Evolutionary conservation across 2,329 filamentous ascomycete species (phyloP).

Genomic region (Cyphellophora attinorum): DNA sequence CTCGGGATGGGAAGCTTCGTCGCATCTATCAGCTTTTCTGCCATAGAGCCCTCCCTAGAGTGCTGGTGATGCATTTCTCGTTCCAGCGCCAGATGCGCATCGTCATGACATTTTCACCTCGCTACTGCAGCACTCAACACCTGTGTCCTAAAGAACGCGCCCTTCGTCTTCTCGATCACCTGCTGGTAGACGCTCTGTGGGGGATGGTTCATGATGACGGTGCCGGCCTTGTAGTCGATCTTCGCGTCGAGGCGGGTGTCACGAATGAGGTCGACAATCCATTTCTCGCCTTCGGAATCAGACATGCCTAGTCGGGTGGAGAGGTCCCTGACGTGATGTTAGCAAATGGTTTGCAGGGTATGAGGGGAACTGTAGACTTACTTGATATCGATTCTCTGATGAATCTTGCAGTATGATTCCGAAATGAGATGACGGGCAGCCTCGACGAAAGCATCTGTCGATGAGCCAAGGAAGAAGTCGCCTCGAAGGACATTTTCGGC

Average conservation of each 20-base stretch:
- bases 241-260: constrained; percentile 97
- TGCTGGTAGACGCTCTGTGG: constrained; percentile 98
- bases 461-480: constrained; percentile 89
- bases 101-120: constrained; percentile 29
- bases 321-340: constrained; percentile 55
- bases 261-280: constrained; percentile 98
- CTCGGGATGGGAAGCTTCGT: too few species aligned
- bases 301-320: constrained; percentile 84
- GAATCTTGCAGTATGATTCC: constrained; percentile 99
- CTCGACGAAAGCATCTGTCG: constrained; percentile 84
- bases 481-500: constrained; percentile 84
- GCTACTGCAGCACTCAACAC: constrained; percentile 60
- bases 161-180: constrained; percentile 98
- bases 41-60: too few species aligned
- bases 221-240: constrained; percentile 98
- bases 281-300: constrained; percentile 96
- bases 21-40: too few species aligned
- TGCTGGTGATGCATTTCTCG: too few species aligned
- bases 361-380: constrained; percentile 26
- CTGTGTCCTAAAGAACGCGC: constrained; percentile 96
- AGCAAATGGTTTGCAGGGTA: constrained; percentile 2
- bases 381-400: constrained; percentile 96
- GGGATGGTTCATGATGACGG: constrained; percentile 98
- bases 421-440: constrained; percentile 93
- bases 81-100: too few species aligned